phyloP scores from a whole-genome alignment of 805 yeast genomes.

The Huiozyma naganishii region DNA sequence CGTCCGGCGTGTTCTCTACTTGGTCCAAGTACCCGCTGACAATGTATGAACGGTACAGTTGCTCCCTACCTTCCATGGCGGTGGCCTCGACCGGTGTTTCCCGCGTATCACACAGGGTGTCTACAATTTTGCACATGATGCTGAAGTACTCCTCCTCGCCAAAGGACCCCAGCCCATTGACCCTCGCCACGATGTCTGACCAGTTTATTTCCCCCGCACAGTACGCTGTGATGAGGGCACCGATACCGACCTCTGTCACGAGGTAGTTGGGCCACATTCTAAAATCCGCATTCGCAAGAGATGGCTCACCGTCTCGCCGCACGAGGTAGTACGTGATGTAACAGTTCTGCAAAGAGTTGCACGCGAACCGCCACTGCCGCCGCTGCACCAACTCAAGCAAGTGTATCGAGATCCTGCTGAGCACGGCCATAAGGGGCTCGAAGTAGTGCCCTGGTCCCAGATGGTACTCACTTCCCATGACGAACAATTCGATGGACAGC shows the following conservation, averaged over 20 bases:
- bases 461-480: neutral
- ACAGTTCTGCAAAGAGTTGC: conserved; percentile 45
- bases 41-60: too few relatives aligned
- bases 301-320: neutral
- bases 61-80: too few relatives aligned
- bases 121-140: too few relatives aligned
- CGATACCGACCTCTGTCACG: neutral
- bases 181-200: neutral
- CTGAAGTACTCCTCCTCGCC: too few relatives aligned
- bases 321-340: conserved; percentile 25
- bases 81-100: too few relatives aligned
- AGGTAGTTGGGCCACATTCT: neutral
- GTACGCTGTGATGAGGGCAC: neutral
- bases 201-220: neutral
- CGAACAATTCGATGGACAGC: conserved; percentile 18
- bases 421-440: conserved; percentile 41
- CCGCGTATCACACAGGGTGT: too few relatives aligned
- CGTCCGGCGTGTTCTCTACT: neutral
- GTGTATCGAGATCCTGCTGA: conserved; percentile 54
- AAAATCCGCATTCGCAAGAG: neutral
- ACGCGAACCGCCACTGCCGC: conserved; percentile 47
- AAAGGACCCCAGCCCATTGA: too few relatives aligned
- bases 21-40: neutral
- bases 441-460: neutral
- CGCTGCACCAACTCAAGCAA: conserved; percentile 44